Evolutionary conservation across 441 rosid species (phyloP).

Genomic region (Manihot esculenta): DNA sequence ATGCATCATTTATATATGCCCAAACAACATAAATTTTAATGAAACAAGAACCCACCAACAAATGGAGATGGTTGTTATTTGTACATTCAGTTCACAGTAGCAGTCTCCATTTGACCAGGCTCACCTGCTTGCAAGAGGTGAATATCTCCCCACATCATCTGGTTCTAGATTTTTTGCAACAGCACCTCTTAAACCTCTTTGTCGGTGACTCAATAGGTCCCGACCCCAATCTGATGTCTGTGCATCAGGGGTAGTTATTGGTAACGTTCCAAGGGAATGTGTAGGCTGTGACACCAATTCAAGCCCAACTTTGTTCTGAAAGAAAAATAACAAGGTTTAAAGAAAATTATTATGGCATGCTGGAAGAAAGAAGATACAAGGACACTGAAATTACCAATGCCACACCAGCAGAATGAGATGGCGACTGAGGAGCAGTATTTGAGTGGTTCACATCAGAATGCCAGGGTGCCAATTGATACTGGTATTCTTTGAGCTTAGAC

Average conservation of each 20-base stretch:
- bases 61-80: slow-evolving; percentile 59
- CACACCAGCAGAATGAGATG: slow-evolving; percentile 56
- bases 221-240: slow-evolving; percentile 53
- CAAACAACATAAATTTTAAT: slow-evolving; percentile 36
- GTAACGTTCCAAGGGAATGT: slow-evolving; percentile 43
- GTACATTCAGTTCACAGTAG: slow-evolving; percentile 59
- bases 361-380: slow-evolving; percentile 24
- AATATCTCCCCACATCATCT: slow-evolving; percentile 65
- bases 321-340: slow-evolving; percentile 32
- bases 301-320: slow-evolving; percentile 61
- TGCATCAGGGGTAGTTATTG: slow-evolving; percentile 38
- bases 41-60: slow-evolving; percentile 66
- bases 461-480: slow-evolving; percentile 88
- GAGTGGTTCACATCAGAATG: slow-evolving; percentile 62
- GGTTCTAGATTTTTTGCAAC: slow-evolving; percentile 50
- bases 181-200: slow-evolving; percentile 49
- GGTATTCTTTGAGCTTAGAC: slow-evolving; percentile 92
- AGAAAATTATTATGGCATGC: slow-evolving; percentile 22
- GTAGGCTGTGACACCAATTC: slow-evolving; percentile 59
- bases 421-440: slow-evolving; percentile 52
- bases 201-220: slow-evolving; percentile 46
- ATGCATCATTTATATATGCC: slow-evolving; percentile 30
- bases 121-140: slow-evolving; percentile 85
- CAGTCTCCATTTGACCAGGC: slow-evolving; percentile 62
- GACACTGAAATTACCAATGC: slow-evolving; percentile 56